Evolutionary conservation across 768 basidiomycete species (phyloP).

Genomic region (Sutorius australiensis): DNA sequence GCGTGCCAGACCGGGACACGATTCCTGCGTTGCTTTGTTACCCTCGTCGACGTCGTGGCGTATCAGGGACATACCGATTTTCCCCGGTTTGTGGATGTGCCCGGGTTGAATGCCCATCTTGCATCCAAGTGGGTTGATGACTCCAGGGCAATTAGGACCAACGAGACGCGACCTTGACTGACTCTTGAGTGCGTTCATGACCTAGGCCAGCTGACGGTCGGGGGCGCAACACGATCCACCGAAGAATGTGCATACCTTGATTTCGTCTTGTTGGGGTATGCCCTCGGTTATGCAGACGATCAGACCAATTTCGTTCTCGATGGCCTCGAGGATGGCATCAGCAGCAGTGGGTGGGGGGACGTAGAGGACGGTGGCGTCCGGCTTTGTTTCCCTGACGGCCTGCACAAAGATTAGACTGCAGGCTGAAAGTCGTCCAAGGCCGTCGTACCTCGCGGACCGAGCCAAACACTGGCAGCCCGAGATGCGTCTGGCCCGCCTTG

Average conservation of each 20-base stretch:
- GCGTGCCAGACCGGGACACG: conserved; percentile 90
- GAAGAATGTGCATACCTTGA: conserved; percentile 52
- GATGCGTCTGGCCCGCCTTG: conserved; percentile 94
- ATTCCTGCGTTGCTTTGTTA: conserved; percentile 52
- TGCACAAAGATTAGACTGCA: conserved; percentile 30
- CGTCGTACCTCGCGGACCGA: conserved; percentile 76
- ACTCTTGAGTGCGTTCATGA: conserved; percentile 89
- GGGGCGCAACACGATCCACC: neutral
- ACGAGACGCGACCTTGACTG: conserved; percentile 95
- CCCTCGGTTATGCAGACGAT: conserved; percentile 99
- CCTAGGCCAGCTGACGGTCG: conserved; percentile 40
- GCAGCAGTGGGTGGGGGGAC: conserved; percentile 96
- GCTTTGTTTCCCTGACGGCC: conserved; percentile 83
- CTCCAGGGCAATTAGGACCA: conserved; percentile 97
- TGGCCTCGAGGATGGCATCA: conserved; percentile 97
- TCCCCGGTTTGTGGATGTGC: conserved; percentile 94
- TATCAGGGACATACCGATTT: conserved; percentile 63
- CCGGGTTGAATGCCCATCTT: conserved; percentile 99
- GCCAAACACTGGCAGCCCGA: conserved; percentile 93
- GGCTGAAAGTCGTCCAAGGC: neutral
- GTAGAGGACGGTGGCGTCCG: conserved; percentile 95
- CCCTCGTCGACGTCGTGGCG: neutral
- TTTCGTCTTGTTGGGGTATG: conserved; percentile 96
- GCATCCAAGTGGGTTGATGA: conserved; percentile 96
- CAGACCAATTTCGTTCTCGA: conserved; percentile 94